Percentiles rank a stretch among this genome's conserved stretches.
phyloP scores from a whole-genome alignment of 106 monocot species.

The Gastrodia elata region DNA sequence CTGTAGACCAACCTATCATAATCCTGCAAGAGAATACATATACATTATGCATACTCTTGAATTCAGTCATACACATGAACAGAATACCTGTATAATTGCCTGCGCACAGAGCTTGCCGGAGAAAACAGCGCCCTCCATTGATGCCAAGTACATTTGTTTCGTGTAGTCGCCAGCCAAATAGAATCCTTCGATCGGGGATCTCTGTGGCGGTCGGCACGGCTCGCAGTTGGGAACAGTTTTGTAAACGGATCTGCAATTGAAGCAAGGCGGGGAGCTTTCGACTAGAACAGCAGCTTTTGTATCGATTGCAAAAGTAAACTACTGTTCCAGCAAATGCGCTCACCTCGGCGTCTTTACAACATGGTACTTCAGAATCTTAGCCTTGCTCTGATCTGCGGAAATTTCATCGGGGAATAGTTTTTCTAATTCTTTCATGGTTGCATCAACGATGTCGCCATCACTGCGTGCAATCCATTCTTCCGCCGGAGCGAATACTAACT shows the following conservation, averaged over 20 bases:
- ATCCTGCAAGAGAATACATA: conserved; percentile 24
- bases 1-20: conserved; percentile 20
- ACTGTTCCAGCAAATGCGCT: conserved; percentile 5
- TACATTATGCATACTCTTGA: not conserved
- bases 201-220: conserved; percentile 87
- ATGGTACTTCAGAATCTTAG: conserved; percentile 91
- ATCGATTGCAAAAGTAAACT: not conserved
- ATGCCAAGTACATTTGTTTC: conserved; percentile 98
- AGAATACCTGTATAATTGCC: conserved; percentile 84
- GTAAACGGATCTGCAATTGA: conserved; percentile 94
- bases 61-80: no score
- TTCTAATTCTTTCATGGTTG: conserved; percentile 83
- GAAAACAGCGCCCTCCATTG: conserved; percentile 97
- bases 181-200: conserved; percentile 90
- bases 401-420: conserved; percentile 93
- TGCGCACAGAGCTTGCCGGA: conserved; percentile 95
- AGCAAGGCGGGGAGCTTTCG: no score
- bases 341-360: conserved; percentile 94
- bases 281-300: not conserved
- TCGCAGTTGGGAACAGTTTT: conserved; percentile 90
- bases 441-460: conserved; percentile 76
- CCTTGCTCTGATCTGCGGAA: conserved; percentile 94
- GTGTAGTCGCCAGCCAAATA: conserved; percentile 95
- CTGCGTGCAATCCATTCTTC: conserved; percentile 84
- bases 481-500: conserved; percentile 92